These are phyloP conservation scores for Leccinellum luteum DNA, from an alignment of 768 basidiomycete genomes.

Conservation along the genomic window DNA sequence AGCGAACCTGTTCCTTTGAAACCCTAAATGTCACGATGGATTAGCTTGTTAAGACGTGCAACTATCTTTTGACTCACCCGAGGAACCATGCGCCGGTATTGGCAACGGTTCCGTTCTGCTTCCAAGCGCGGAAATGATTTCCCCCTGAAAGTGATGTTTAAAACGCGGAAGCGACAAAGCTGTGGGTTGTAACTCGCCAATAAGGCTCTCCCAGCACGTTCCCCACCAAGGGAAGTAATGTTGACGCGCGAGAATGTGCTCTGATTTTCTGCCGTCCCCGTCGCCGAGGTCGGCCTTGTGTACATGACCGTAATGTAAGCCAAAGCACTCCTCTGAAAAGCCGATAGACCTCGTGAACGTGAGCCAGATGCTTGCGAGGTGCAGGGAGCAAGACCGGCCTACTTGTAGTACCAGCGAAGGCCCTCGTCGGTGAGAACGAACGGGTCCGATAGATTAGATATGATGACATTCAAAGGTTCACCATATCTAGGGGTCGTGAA, in stretches of 20 bases:
- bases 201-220: conserved; percentile 85
- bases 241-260: conserved; percentile 75
- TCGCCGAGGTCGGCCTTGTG: conserved; percentile 85
- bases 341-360: conserved; percentile 60
- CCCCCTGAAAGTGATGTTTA: conserved; percentile 49
- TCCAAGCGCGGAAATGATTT: conserved; percentile 88
- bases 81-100: conserved; percentile 84
- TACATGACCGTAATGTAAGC: conserved; percentile 69
- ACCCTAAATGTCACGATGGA: conserved; percentile 40
- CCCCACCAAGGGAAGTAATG: conserved; percentile 77
- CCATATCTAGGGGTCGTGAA: conserved; percentile 64
- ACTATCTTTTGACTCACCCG: conserved; percentile 45
- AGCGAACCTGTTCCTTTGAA: conserved; percentile 64
- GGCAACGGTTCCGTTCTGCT: conserved; percentile 74
- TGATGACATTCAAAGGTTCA: conserved; percentile 83
- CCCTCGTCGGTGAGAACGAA: conserved; percentile 74
- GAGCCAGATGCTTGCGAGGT: neutral
- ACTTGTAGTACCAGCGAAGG: conserved; percentile 70
- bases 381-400: neutral
- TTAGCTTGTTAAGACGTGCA: neutral
- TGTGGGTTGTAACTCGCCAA: conserved; percentile 38
- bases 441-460: conserved; percentile 76
- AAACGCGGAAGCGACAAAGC: neutral
- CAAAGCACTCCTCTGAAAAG: conserved; percentile 79
- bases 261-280: conserved; percentile 65